Evolutionary conservation across 495 filamentous ascomycete genomes (phyloP), one percentile per base, ranked within the genome.

Genomic region (Penicillium samsonianum): DNA sequence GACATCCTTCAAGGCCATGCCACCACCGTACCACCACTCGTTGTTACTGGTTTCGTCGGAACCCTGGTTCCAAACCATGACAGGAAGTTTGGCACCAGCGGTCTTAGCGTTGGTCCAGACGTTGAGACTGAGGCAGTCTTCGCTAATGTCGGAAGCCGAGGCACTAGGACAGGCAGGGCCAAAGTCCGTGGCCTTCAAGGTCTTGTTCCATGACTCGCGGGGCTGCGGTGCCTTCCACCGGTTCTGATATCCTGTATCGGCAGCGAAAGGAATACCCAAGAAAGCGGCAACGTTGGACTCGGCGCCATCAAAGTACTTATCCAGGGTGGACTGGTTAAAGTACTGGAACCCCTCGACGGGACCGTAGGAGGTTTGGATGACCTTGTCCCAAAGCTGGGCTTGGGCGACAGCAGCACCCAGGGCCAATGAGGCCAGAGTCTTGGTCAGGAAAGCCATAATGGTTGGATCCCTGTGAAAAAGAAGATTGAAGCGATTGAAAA

Each of bases 281-380:
- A 65, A 69, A 0, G 62, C 62, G 2, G 64, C 58, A 78, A 90
- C 53, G 68, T 92, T 19, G 46, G 75, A 46, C 71, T 91, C 35
- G 55, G 59, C 50, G 61, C 67, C 28, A 73, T 78, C 52, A 42
- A 65, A 69, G 64, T 63, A 65, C n/a, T 58, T 62, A 25, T 66
- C 51, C 5, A 66, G 47, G 16, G 60, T 67, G 1, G 69, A 63
- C 26, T 61, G 23, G 30, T 67, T 72, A 60, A 72, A 72, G 50
- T 67, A 69, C 41, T 69, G 46, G 58, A 54, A 72, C 17, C 67
- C 69, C 48, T 69, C 45, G 26, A 69, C 67, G 14, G 62, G 64
- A 10, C 64, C 69, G 46, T 65, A 65, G 1, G 44, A 55, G 23
- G 64, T 72, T n/a, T 66, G 37, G 44, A 72, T 67, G 37, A 59